A percentile compares a stretch with the other conserved stretches of the same genome.
These are phyloP conservation scores for Calonectria pseudoturangicola DNA, from an alignment of 2,329 filamentous ascomycete genomes.

Conservation along the genomic window DNA sequence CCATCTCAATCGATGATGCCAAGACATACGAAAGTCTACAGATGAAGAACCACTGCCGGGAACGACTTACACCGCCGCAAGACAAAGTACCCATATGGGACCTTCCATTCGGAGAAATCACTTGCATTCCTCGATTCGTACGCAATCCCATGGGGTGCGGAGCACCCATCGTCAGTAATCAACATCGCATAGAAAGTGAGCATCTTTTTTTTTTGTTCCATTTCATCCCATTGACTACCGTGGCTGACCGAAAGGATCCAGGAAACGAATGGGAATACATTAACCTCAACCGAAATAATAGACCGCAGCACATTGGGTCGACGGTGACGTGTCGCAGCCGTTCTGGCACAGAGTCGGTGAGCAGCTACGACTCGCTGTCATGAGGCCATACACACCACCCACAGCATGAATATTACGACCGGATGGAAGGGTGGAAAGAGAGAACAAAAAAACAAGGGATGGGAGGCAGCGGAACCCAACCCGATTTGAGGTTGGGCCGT, in stretches of 20 bases:
- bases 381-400: conserved; percentile 17
- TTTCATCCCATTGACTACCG: not conserved
- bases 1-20: conserved; percentile 44
- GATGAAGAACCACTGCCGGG: conserved; percentile 42
- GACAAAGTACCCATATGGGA: conserved; percentile 36
- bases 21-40: conserved; percentile 44
- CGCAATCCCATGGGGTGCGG: conserved; percentile 43
- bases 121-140: conserved; percentile 40
- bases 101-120: conserved; percentile 36
- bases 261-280: conserved; percentile 41
- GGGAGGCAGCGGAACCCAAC: not conserved
- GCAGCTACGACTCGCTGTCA: conserved; percentile 5
- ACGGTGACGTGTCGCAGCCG: not conserved
- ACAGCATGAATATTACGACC: not conserved
- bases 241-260: conserved; percentile 19
- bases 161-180: conserved; percentile 44
- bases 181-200: conserved; percentile 39
- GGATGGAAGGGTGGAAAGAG: not conserved
- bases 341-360: conserved; percentile 5
- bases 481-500: conserved; percentile 22
- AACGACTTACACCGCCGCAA: conserved; percentile 41
- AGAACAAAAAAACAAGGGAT: conserved; percentile 7
- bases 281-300: conserved; percentile 44
- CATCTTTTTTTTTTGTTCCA: not conserved
- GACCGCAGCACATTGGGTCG: conserved; percentile 38